Conservation (phyloP, 768 basidiomycete genomes). For the Boletus barrowsii region DNA sequence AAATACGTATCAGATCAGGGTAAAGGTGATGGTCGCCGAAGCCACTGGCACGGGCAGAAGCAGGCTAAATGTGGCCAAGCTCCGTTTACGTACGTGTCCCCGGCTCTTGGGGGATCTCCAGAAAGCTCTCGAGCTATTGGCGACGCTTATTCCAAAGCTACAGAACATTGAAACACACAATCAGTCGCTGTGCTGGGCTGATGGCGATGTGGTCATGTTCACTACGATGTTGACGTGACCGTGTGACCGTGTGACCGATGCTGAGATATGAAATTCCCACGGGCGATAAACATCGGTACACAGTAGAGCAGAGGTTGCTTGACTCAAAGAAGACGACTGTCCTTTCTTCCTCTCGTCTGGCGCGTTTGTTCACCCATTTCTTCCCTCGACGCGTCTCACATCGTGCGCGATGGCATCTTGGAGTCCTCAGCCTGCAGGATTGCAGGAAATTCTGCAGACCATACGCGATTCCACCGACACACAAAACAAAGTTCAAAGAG, state of each 20-base stretch:
- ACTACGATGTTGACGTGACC: conserved; percentile 4
- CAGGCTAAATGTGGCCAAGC: no score
- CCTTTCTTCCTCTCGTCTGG: conserved; percentile 28
- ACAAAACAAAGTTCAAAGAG: conserved; percentile 66
- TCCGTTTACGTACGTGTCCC: no score
- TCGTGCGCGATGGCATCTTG: conserved; percentile 61
- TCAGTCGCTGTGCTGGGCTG: no score
- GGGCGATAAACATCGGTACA: conserved; percentile 36
- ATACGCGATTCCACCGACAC: conserved; percentile 89
- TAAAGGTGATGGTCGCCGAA: no score
- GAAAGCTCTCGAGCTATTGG: no score
- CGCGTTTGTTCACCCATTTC: conserved; percentile 25
- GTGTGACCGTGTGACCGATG: conserved; percentile 30
- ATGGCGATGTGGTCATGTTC: no score
- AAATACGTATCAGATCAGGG: background rate
- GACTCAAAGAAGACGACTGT: conserved; percentile 12
- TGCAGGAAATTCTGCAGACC: conserved; percentile 89
- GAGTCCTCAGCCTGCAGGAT: conserved; percentile 79
- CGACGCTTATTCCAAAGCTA: no score
- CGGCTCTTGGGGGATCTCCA: no score
- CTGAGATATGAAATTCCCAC: conserved; percentile 35
- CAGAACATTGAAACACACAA: no score
- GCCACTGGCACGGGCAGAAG: no score
- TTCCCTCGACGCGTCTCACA: conserved; percentile 26
- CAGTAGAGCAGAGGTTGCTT: conserved; percentile 14